phyloP scores from a whole-genome alignment of 2,329 filamentous ascomycete genomes.

The Cytospora leucostoma region DNA sequence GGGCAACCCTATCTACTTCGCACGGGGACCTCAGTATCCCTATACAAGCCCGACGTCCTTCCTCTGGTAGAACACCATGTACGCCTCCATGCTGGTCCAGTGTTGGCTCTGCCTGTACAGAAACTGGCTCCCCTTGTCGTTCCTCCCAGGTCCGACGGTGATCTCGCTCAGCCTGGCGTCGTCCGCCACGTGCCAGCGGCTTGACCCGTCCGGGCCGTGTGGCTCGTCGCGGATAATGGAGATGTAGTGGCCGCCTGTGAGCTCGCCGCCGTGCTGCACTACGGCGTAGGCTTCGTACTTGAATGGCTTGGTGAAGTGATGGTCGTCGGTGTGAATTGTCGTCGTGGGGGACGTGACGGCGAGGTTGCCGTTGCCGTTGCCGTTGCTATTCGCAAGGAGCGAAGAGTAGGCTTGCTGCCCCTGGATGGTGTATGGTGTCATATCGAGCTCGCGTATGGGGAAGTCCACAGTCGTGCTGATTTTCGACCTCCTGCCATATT shows the following conservation, averaged over 20 bases:
- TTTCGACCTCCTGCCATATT: conserved; percentile 50
- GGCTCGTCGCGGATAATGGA: conserved; percentile 63
- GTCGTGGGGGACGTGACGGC: conserved; percentile 29
- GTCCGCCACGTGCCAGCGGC: conserved; percentile 53
- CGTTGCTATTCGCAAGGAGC: conserved; percentile 10
- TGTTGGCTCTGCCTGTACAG: conserved; percentile 40
- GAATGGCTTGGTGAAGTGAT: conserved; percentile 57
- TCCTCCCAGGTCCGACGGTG: conserved; percentile 43
- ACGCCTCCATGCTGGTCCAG: conserved; percentile 43
- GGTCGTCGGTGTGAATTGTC: conserved; percentile 39
- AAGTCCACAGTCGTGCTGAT: conserved; percentile 73
- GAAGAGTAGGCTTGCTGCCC: conserved; percentile 35
- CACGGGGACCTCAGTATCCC: too few relatives aligned
- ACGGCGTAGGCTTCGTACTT: conserved; percentile 86
- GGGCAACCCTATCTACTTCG: too few relatives aligned
- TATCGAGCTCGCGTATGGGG: conserved; percentile 68
- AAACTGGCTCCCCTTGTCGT: conserved; percentile 40
- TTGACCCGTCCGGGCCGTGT: conserved; percentile 36
- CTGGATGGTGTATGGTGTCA: conserved; percentile 47
- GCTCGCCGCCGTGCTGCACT: conserved; percentile 71
- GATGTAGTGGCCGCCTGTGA: conserved; percentile 79
- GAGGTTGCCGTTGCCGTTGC: conserved; percentile 14
- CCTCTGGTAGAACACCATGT: conserved; percentile 47
- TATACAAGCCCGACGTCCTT: conserved; percentile 23
- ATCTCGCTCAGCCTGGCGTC: conserved; percentile 46